Percentiles rank a stretch among this genome's conserved stretches.
Conservation (phyloP, 768 basidiomycete species). For the Calvatia gigantea region DNA sequence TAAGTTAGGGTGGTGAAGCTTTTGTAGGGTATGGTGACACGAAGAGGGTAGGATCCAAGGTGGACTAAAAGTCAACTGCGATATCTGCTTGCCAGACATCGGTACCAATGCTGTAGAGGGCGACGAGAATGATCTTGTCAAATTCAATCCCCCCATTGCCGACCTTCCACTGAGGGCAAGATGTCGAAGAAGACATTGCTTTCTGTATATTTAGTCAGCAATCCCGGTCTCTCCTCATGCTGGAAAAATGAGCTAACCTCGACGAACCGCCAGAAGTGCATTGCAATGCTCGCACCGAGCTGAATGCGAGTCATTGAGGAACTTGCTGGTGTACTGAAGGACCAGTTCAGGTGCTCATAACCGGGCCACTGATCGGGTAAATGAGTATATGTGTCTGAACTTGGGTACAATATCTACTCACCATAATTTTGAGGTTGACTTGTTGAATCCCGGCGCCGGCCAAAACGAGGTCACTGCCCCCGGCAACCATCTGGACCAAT, state of each 20-base stretch:
- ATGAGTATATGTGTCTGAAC: neutral
- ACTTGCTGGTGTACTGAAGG: conserved; percentile 9
- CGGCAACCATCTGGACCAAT: conserved; percentile 33
- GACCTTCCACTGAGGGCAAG: conserved; percentile 16
- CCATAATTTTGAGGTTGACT: neutral
- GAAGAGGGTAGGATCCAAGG: neutral
- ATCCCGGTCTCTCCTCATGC: neutral
- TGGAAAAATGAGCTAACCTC: conserved; percentile 5
- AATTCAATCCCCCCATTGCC: conserved; percentile 33
- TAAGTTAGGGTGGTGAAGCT: neutral
- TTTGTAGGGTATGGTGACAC: neutral
- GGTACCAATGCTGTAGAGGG: conserved; percentile 39
- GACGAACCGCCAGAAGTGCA: conserved; percentile 12
- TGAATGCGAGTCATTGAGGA: conserved; percentile 12
- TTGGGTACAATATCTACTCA: neutral
- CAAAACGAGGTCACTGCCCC: conserved; percentile 37
- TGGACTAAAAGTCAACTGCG: conserved; percentile 28
- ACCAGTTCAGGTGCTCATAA: conserved; percentile 12
- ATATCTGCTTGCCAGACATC: conserved; percentile 52
- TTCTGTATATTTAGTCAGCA: conserved; percentile 1
- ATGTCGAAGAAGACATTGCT: conserved; percentile 4
- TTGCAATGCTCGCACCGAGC: conserved; percentile 9
- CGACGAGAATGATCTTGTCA: conserved; percentile 40
- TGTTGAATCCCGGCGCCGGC: conserved; percentile 26
- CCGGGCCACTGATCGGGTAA: conserved; percentile 16